Conservation (phyloP, 2,329 filamentous ascomycete genomes). For the Endoconidiophora laricicola region DNA sequence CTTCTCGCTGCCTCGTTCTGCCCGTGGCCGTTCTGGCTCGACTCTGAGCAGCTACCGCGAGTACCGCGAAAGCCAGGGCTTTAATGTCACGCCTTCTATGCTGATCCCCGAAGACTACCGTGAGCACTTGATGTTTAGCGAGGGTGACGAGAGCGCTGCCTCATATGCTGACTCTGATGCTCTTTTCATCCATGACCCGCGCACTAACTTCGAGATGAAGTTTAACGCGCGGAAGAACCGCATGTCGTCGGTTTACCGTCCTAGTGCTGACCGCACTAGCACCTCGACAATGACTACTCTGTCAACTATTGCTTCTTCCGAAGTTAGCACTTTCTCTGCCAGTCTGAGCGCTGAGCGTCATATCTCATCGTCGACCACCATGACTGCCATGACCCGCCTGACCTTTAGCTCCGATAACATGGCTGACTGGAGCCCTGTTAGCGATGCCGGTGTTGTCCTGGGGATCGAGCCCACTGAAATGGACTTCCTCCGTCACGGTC, state of each 20-base stretch:
- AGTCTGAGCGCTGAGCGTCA: constrained; percentile 33
- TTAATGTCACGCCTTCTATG: constrained; percentile 43
- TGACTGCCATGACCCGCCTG: constrained; percentile 36
- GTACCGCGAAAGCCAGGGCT: constrained; percentile 34
- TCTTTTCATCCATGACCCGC: constrained; percentile 15
- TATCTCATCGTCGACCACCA: constrained; percentile 36
- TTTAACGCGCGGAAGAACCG: constrained; percentile 14
- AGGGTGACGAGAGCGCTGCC: constrained; percentile 11
- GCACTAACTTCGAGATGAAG: constrained; percentile 10
- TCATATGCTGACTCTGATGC: constrained; percentile 12
- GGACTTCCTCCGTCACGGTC: constrained; percentile 6
- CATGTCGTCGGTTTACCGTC: constrained; percentile 18
- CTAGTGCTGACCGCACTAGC: constrained; percentile 30
- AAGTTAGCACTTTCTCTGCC: constrained; percentile 20
- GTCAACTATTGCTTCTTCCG: constrained; percentile 19
- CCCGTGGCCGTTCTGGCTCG: constrained; percentile 28
- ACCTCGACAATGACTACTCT: constrained; percentile 32
- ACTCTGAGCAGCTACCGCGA: constrained; percentile 37
- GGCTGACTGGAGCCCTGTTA: constrained; percentile 13
- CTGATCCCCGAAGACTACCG: constrained; percentile 42
- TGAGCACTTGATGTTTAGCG: constrained; percentile 14
- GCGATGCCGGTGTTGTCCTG: constrained; percentile 16
- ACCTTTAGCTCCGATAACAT: constrained; percentile 29
- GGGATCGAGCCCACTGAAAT: constrained; percentile 10
- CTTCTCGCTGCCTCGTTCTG: constrained; percentile 33